Conservation (phyloP, 2,329 filamentous ascomycete species). For the Phaeosphaeriaceae sp. region DNA sequence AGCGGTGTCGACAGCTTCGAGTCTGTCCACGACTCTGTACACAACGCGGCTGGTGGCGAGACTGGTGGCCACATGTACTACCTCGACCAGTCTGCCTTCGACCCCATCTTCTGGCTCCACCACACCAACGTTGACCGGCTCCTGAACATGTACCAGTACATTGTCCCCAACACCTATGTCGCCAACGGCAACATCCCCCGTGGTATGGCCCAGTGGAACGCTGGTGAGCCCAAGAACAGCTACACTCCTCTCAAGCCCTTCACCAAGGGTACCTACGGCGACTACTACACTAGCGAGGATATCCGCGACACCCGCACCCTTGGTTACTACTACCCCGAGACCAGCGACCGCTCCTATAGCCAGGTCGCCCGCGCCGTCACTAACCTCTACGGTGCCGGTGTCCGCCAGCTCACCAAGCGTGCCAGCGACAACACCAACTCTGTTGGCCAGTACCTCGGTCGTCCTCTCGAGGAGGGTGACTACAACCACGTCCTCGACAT, state of each 20-base stretch:
- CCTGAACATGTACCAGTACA: conserved; percentile 79
- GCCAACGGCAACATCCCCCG: conserved; percentile 50
- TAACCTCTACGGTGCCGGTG: conserved; percentile 50
- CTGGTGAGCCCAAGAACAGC: conserved; percentile 57
- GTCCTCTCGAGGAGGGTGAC: conserved; percentile 42
- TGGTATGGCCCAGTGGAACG: conserved; percentile 52
- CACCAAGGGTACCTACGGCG: conserved; percentile 43
- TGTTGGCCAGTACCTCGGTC: conserved; percentile 39
- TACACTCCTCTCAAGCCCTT: conserved; percentile 56
- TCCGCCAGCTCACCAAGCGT: conserved; percentile 40
- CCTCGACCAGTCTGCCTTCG: conserved; percentile 77
- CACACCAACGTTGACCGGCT: conserved; percentile 49
- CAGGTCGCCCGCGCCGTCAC: conserved; percentile 38
- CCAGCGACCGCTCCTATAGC: conserved; percentile 26
- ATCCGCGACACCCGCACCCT: conserved; percentile 52
- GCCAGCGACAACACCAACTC: conserved; percentile 11
- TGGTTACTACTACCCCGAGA: conserved; percentile 49
- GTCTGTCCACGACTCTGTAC: conserved; percentile 44
- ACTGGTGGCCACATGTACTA: conserved; percentile 76
- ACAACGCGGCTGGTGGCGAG: conserved; percentile 45
- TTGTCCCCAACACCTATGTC: conserved; percentile 76
- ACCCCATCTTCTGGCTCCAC: conserved; percentile 67
- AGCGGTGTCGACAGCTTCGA: conserved; percentile 48
- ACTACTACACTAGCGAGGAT: conserved; percentile 55
- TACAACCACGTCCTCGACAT: conserved; percentile 45